These are phyloP conservation scores for Candida neerlandica DNA, from an alignment of 1,139 yeast genomes.

Conservation along the genomic window DNA sequence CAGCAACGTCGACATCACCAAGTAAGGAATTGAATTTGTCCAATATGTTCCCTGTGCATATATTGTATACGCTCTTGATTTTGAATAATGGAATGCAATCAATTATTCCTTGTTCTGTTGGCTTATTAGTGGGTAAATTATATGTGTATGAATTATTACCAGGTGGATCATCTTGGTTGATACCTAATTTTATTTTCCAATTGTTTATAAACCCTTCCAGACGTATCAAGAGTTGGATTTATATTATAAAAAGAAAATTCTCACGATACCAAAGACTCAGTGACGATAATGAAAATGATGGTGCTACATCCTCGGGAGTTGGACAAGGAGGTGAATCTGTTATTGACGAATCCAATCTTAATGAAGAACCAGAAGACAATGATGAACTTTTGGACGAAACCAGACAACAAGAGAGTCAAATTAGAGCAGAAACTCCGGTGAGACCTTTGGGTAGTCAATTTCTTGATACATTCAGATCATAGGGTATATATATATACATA, in stretches of 20 bases:
- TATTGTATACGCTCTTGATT: slow-evolving; percentile 53
- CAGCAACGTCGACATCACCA: slow-evolving; percentile 5
- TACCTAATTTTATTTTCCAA: slow-evolving; percentile 34
- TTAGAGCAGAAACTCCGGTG: slow-evolving; percentile 56
- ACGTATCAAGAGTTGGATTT: slow-evolving; percentile 9
- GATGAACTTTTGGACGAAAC: slow-evolving; percentile 29
- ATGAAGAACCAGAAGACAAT: slow-evolving; percentile 23
- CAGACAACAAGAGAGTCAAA: slow-evolving; percentile 27
- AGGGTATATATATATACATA: slow-evolving; percentile 15
- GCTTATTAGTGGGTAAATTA: slow-evolving; percentile 62
- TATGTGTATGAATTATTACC: slow-evolving; percentile 60
- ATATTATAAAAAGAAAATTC: slow-evolving; percentile 11
- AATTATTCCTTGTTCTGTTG: slow-evolving; percentile 53
- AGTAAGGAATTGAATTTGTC: slow-evolving; percentile 43
- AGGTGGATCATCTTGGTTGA: slow-evolving; percentile 57
- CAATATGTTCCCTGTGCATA: slow-evolving; percentile 60
- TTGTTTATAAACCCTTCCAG: slow-evolving; percentile 28
- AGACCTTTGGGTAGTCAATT: slow-evolving; percentile 62
- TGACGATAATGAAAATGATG: slow-evolving; percentile 15
- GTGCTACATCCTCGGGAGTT: slow-evolving; percentile 2
- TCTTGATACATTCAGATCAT: slow-evolving; percentile 55
- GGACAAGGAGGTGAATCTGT: neutral
- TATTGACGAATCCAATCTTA: slow-evolving; percentile 1
- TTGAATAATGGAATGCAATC: slow-evolving; percentile 57
- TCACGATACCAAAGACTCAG: slow-evolving; percentile 18